phyloP scores from a whole-genome alignment of 108 stramenopile species.

The Cylindrotheca fusiformis region DNA sequence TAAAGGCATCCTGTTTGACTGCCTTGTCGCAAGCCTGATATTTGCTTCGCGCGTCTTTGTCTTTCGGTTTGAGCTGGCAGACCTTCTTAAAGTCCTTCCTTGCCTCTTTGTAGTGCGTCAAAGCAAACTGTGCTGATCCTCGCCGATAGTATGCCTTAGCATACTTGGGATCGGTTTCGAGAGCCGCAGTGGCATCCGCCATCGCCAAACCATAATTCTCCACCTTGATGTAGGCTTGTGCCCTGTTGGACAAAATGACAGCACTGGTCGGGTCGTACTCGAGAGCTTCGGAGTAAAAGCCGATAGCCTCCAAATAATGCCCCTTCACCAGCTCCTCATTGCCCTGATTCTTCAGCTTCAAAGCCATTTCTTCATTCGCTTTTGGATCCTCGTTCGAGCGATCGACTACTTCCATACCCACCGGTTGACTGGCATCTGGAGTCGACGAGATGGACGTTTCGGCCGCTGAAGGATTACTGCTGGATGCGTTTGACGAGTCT shows the following conservation, averaged over 20 bases:
- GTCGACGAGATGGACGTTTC: not conserved
- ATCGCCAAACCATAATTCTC: constrained; percentile 97
- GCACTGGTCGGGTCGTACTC: constrained; percentile 71
- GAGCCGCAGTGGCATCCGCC: constrained; percentile 85
- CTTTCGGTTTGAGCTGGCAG: constrained; percentile 81
- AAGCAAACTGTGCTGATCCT: constrained; percentile 95
- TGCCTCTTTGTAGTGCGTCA: constrained; percentile 92
- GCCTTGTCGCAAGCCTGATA: constrained; percentile 90
- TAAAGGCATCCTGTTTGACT: constrained; percentile 86
- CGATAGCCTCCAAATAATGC: constrained; percentile 75
- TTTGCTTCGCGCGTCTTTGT: constrained; percentile 83
- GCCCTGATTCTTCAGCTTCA: constrained; percentile 71
- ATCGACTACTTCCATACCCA: constrained; percentile 11
- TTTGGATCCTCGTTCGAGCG: constrained; percentile 5
- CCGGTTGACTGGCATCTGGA: not conserved
- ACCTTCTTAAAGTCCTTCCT: constrained; percentile 88
- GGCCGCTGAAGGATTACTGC: constrained; percentile 11
- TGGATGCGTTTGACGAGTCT: constrained; percentile 8
- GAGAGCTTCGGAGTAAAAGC: constrained; percentile 72
- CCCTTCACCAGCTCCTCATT: constrained; percentile 66
- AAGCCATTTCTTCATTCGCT: constrained; percentile 34
- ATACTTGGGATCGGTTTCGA: constrained; percentile 87
- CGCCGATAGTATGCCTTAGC: constrained; percentile 97
- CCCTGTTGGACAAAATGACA: constrained; percentile 90
- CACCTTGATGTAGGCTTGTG: constrained; percentile 91